phyloP scores from a whole-genome alignment of 208 protist genomes.

The Crithidia mellificae region DNA sequence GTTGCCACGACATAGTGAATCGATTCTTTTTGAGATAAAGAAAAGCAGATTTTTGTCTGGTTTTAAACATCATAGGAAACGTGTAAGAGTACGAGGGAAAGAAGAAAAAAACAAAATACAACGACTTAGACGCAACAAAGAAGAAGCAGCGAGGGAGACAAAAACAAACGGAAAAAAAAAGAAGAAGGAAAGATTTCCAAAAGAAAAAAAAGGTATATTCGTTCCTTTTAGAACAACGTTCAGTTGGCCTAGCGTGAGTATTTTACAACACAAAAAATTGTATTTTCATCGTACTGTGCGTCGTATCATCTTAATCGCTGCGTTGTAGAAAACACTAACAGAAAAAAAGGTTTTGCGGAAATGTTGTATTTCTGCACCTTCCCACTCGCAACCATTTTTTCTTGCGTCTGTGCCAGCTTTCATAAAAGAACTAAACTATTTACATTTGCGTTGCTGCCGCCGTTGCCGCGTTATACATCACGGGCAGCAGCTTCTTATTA shows the following conservation, averaged over 20 bases:
- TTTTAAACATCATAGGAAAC: no score
- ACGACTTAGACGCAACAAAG: neutral
- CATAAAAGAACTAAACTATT: neutral
- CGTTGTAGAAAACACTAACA: neutral
- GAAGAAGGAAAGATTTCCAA: slow-evolving; percentile 5
- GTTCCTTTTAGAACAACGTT: no score
- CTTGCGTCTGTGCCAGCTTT: neutral
- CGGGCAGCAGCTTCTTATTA: slow-evolving; percentile 1
- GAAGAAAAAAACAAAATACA: neutral
- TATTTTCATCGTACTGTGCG: no score
- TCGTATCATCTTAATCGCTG: no score
- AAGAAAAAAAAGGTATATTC: slow-evolving; percentile 19
- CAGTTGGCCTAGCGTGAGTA: no score
- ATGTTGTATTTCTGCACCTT: no score
- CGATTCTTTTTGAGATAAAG: no score
- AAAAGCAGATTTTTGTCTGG: neutral
- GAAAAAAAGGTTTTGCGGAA: neutral
- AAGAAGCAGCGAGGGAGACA: neutral
- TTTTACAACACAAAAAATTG: slow-evolving; percentile 19
- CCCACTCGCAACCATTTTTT: neutral
- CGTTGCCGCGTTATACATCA: slow-evolving; percentile 13
- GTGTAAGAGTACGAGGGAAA: no score
- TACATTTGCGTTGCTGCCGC: slow-evolving; percentile 20
- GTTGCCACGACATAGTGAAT: no score
- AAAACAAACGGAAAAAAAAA: slow-evolving; percentile 6